Evolutionary conservation across 2,329 filamentous ascomycete species (phyloP).

Genomic region (Stemphylium beticola): DNA sequence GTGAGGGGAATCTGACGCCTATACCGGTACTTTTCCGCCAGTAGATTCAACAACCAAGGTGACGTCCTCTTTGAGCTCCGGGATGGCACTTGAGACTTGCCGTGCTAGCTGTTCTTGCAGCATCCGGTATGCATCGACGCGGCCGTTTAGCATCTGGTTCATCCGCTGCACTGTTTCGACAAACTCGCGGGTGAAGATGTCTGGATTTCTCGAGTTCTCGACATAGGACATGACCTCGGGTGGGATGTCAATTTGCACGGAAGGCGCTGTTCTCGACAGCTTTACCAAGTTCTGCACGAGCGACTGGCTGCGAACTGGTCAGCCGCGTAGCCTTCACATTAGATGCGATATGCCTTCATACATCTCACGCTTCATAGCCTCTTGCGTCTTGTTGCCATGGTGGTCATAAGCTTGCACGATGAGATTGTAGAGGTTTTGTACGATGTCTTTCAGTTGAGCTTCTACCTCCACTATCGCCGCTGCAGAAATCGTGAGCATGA

Average conservation of each 20-base stretch:
- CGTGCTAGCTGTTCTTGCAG: conserved; percentile 65
- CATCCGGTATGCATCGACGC: conserved; percentile 63
- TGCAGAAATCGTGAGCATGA: conserved; percentile 6
- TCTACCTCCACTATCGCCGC: conserved; percentile 34
- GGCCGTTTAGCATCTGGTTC: conserved; percentile 68
- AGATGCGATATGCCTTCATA: conserved; percentile 34
- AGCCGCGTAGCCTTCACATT: not conserved
- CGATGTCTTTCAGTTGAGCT: conserved; percentile 65
- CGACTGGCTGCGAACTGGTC: conserved; percentile 48
- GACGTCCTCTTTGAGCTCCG: conserved; percentile 62
- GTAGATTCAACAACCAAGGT: conserved; percentile 56
- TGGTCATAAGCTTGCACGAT: conserved; percentile 66
- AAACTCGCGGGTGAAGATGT: conserved; percentile 71
- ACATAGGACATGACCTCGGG: conserved; percentile 69
- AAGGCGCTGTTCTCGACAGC: conserved; percentile 58
- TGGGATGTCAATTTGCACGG: conserved; percentile 61
- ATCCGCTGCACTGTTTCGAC: conserved; percentile 67
- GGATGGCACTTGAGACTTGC: conserved; percentile 64
- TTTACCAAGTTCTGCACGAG: conserved; percentile 61
- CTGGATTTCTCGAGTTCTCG: conserved; percentile 67
- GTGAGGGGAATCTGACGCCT: not conserved
- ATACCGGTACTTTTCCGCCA: conserved; percentile 44
- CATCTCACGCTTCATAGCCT: conserved; percentile 65
- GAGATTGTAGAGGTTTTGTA: conserved; percentile 66
- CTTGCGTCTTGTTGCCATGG: conserved; percentile 62